Percentiles rank a stretch among this genome's conserved stretches.
Conservation (phyloP, 257 asterid species). For the Solanum pimpinellifolium region DNA sequence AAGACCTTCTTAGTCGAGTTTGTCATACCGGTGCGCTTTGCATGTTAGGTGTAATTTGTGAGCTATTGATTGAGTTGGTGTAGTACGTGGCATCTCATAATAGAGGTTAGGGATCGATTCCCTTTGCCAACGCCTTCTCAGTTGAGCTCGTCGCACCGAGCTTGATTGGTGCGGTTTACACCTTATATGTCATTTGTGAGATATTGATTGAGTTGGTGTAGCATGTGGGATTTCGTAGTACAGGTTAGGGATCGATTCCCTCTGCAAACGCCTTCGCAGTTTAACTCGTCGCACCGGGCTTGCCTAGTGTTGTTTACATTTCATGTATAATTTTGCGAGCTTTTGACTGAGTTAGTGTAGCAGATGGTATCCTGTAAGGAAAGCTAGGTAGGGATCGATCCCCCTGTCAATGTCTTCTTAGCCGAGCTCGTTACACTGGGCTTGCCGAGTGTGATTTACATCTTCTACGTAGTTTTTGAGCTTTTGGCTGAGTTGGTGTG, state of each 20-base stretch:
- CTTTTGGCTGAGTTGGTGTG: not conserved
- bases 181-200: not conserved
- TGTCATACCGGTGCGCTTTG: not conserved
- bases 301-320: no score
- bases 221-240: no score
- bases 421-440: not conserved
- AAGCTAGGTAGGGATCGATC: not conserved
- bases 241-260: no score
- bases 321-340: no score
- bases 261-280: no score
- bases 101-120: no score
- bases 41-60: not conserved
- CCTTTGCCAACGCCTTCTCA: not conserved
- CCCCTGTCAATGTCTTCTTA: not conserved
- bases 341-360: not conserved
- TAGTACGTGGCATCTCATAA: accelerated
- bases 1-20: not conserved
- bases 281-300: accelerated
- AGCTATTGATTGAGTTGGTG: not conserved
- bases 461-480: not conserved
- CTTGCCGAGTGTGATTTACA: accelerated
- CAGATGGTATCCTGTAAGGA: accelerated
- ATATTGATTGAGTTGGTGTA: not conserved
- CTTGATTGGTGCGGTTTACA: not conserved
- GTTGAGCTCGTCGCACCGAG: not conserved